Evolutionary conservation across 73 alveolate species (phyloP).

Genomic region (Tetrahymena thermophila): DNA sequence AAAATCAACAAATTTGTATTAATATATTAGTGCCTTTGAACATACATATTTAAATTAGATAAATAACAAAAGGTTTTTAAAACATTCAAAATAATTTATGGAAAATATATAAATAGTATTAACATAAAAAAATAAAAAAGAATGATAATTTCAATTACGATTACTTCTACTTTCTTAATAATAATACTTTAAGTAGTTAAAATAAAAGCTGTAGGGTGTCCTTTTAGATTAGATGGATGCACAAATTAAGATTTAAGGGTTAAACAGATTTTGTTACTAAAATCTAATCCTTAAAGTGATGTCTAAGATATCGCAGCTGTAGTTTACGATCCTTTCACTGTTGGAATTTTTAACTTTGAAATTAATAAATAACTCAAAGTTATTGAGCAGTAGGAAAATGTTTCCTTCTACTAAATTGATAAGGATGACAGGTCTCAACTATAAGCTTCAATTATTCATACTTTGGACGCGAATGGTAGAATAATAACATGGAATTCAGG

Average conservation of each 20-base stretch:
- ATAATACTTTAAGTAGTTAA: neutral
- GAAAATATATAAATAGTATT: too few relatives aligned
- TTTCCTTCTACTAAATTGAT: neutral
- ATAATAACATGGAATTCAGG: neutral
- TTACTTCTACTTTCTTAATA: too few relatives aligned
- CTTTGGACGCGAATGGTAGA: neutral
- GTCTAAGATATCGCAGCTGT: neutral
- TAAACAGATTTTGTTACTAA: neutral
- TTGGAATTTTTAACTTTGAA: neutral
- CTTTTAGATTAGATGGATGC: neutral
- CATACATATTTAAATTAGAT: too few relatives aligned
- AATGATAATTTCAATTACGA: neutral
- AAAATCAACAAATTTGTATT: too few relatives aligned
- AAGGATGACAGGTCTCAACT: neutral
- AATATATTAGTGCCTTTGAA: too few relatives aligned
- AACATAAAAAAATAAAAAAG: too few relatives aligned
- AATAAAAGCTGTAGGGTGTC: neutral
- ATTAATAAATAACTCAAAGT: neutral
- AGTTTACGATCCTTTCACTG: neutral
- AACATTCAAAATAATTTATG: too few relatives aligned
- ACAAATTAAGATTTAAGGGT: neutral
- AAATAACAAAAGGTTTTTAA: too few relatives aligned
- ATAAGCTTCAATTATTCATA: neutral
- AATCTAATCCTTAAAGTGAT: neutral
- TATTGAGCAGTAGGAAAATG: neutral